phyloP scores from a whole-genome alignment of 345 rosid species.

The Arabidopsis thaliana region TAIR10.1 NC_003071.7:8499001-8499500 shows the following conservation, averaged over 20 bases:
- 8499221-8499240: slow-evolving; percentile 14
- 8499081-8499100: too few species aligned
- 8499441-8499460: slow-evolving; percentile 96
- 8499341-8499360: slow-evolving; percentile 83
- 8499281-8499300: slow-evolving; percentile 83
- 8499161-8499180: neutral
- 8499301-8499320: slow-evolving; percentile 67
- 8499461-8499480: slow-evolving; percentile 75
- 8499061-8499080: too few species aligned
- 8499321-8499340: slow-evolving; percentile 73
- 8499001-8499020: too few species aligned
- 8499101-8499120: too few species aligned
- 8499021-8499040: too few species aligned
- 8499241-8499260: neutral
- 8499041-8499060: too few species aligned
- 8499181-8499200: neutral
- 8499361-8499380: slow-evolving; percentile 85
- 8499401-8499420: slow-evolving; percentile 83
- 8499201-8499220: slow-evolving; percentile 12
- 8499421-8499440: slow-evolving; percentile 85
- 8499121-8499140: too few species aligned
- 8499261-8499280: slow-evolving; percentile 38
- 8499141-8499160: neutral
- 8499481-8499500: slow-evolving; percentile 52
- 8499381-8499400: slow-evolving; percentile 86